Evolutionary conservation across 2,329 filamentous ascomycete genomes (phyloP).

Genomic region (Macroventuria anomochaeta): DNA sequence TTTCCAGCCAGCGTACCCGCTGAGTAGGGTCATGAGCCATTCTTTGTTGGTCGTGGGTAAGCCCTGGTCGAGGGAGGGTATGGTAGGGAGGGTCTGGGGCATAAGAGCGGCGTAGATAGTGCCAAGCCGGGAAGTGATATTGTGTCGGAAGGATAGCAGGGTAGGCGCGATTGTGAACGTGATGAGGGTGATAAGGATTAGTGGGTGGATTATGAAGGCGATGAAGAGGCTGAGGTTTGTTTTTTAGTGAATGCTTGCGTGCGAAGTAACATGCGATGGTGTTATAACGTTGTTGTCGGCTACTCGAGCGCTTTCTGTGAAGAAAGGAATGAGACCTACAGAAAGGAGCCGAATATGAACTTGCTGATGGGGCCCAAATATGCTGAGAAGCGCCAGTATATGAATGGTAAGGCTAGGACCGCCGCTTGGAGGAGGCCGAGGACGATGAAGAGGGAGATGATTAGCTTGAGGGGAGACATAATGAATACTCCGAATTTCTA

Average conservation of each 20-base stretch:
- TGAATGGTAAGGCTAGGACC: not conserved
- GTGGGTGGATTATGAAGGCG: slow-evolving; percentile 3
- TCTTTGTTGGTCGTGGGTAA: not conserved
- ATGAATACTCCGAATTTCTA: not conserved
- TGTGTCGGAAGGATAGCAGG: not conserved
- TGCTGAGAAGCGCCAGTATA: slow-evolving; percentile 1
- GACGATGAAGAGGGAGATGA: slow-evolving; percentile 2
- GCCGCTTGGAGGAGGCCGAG: slow-evolving; percentile 3
- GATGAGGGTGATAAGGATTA: slow-evolving; percentile 1
- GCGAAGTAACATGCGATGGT: no score
- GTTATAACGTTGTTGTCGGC: no score
- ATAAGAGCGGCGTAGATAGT: not conserved
- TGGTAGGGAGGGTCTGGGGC: not conserved
- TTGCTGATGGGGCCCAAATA: not conserved
- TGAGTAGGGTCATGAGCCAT: not conserved
- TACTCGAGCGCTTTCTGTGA: no score
- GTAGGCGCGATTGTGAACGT: slow-evolving; percentile 12
- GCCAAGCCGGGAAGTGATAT: not conserved
- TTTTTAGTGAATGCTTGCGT: no score
- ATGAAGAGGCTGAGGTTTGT: not conserved
- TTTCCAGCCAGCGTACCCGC: slow-evolving; percentile 8
- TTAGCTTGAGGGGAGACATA: not conserved
- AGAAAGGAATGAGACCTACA: no score
- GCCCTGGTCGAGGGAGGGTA: not conserved
- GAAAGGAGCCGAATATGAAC: not conserved